Base-by-base conservation (phyloP, 1,284 basidiomycete genomes). In the Sparassis latifolia region DNA sequence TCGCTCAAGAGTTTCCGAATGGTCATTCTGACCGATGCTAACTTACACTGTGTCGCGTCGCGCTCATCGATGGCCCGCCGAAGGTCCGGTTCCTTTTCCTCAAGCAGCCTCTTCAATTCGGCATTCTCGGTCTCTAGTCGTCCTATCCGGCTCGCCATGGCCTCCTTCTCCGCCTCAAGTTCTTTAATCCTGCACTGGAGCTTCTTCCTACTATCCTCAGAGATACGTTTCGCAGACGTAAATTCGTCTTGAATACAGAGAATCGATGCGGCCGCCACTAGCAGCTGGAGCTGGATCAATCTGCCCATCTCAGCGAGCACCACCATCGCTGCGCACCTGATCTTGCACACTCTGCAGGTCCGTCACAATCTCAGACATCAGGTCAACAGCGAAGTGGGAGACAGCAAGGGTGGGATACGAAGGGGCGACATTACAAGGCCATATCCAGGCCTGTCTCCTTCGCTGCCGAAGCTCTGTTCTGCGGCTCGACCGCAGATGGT, bases 101-200 rank as follows among this genome's bases (percentile, higher is more conserved):
- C 56, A 6, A 62, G 42, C 44, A 45, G 33, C 10, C 42, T 40
- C 30, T 52, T 55, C 29, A 66, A 45, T 44, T 47, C 53, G 2
- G 44, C 45, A 43, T 62, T 64, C 53, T 62, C 58, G 10, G 44
- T 39, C 37, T 61, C 50, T 4, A 63, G 42, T 27, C 20, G 46
- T 9, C 40, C 55, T 35, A 62, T 56, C 10, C 45, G 42, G n/a
- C 41, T 28, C 1, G 45, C 35, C 29, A 42, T 52, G 7, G 43
- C 37, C 31, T 51, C 44, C 41, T 53, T 57, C 44, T 55, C 53
- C 6, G 57, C 51, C 40, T 62, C 57, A n/a, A 60, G 52, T 20
- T 56, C 57, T 33, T 49, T 49, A 12, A 61, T 48, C 42, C 52
- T 55, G 9, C 40, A 27, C 12, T 51, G 49, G 7, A 59, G 50